Percentiles rank a stretch among this genome's conserved stretches.
phyloP scores from a whole-genome alignment of 257 asterid genomes.

The Buddleja alternifolia region DNA sequence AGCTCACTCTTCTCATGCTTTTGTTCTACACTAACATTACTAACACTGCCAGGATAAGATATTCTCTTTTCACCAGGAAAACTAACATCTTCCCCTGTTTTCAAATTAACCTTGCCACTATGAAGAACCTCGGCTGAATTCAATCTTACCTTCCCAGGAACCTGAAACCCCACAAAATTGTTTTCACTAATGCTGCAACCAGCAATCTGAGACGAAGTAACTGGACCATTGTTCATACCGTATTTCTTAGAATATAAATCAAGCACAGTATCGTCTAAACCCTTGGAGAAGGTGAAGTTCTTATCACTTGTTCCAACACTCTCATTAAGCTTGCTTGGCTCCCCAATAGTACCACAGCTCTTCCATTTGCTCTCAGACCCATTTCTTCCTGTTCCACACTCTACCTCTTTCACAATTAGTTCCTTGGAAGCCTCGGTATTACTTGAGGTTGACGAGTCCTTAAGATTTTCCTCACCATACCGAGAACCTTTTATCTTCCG shows the following conservation, averaged over 20 bases:
- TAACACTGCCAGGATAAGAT: conserved; percentile 59
- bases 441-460: conserved; percentile 40
- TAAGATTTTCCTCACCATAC: conserved; percentile 40
- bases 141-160: conserved; percentile 49
- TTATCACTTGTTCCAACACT: conserved; percentile 58
- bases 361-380: conserved; percentile 65
- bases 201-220: conserved; percentile 51
- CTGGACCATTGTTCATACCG: conserved; percentile 52
- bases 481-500: conserved; percentile 33
- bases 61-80: conserved; percentile 57
- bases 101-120: conserved; percentile 42
- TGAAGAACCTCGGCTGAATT: conserved; percentile 47
- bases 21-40: conserved; percentile 42
- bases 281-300: conserved; percentile 58
- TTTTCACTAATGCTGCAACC: conserved; percentile 34
- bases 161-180: conserved; percentile 60
- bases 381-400: conserved; percentile 61
- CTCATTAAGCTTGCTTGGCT: conserved; percentile 52
- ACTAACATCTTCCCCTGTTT: conserved; percentile 48
- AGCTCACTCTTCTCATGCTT: conserved; percentile 53
- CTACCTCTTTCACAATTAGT: conserved; percentile 90
- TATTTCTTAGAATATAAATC: conserved; percentile 68
- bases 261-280: conserved; percentile 62
- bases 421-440: conserved; percentile 62
- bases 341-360: conserved; percentile 46